phyloP scores from a whole-genome alignment of 2,329 filamentous ascomycete species.

The Fusarium sp. region DNA sequence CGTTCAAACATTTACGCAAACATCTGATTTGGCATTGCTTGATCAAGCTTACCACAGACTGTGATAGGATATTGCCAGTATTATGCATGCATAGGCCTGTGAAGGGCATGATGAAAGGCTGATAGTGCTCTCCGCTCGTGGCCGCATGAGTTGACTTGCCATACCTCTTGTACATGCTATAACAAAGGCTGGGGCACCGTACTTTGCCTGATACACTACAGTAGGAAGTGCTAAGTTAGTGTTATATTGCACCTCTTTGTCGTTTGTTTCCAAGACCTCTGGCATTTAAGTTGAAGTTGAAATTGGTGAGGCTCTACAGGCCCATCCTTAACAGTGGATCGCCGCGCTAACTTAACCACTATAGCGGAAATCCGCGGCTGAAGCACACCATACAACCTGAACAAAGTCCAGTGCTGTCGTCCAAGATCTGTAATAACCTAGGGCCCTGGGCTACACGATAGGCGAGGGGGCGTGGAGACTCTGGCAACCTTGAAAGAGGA shows the following conservation, averaged over 20 bases:
- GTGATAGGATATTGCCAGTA: background rate
- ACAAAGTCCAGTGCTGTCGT: background rate
- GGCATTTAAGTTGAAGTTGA: background rate
- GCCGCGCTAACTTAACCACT: background rate
- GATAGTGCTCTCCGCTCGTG: background rate
- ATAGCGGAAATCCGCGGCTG: conserved; percentile 11
- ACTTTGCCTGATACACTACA: background rate
- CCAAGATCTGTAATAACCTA: conserved; percentile 1
- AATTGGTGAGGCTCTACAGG: conserved; percentile 4
- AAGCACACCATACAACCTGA: background rate
- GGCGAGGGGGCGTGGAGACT: conserved; percentile 21
- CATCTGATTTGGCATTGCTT: background rate
- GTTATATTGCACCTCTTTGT: background rate
- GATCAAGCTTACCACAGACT: background rate
- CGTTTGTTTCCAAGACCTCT: background rate
- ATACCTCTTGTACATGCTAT: background rate
- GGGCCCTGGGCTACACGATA: conserved; percentile 22
- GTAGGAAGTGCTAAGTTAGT: background rate
- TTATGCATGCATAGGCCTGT: background rate
- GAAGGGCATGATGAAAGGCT: background rate
- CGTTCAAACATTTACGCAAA: background rate
- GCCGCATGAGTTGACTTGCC: background rate
- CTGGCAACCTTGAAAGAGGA: background rate
- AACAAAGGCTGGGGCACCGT: background rate
- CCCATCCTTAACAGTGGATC: conserved; percentile 6